Evolutionary conservation across 2,329 filamentous ascomycete genomes (phyloP), one percentile per base, ranked within the genome.

Genomic region (Pestalotiopsis sp.): DNA sequence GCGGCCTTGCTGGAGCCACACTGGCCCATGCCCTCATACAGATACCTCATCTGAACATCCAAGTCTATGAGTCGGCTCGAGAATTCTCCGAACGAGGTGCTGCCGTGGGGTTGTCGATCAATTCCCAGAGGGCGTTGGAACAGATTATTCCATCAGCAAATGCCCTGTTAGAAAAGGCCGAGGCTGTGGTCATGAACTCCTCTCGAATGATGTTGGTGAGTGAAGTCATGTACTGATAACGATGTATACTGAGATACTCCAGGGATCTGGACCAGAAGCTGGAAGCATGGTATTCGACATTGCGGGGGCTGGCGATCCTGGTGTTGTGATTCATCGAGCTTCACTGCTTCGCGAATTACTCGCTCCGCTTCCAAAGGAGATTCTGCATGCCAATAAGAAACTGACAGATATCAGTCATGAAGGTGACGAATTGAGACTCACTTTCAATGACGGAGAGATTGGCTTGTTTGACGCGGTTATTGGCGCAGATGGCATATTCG

Each of bases 31-130:
- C 74, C 6, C 74, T 77, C 27, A 6, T 56, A 1, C 58, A 62
- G 1, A 39, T 25, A 20, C 27, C 70, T 3, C 71, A 72, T 57
- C 64, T 76, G 12, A 68, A 74, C 14, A 68, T 75, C 0, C 69
- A 73, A 14, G 62, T 75, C 25, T 77, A 72, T 61, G 72, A 76
- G 58, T 70, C 75, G 7, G 70, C 69, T 14, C 68, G 74, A 39
- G 62, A 71, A 13, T 75, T 73, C 57, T 71, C 71, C 1, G 73
- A 76, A 49, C 71, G 72, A 2, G 74, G 74, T 23, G 74, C 73
- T 27, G 72, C 72, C 12, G 66, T 76, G n/a, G 73, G 72, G 12
- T 49, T 76, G 2, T 23, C 70, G 0, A 25, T 27, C 4, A 69
- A 73, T 31, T 69, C 68, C 1, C 69, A 72, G 27, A 12, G 31